Conservation (phyloP, 2,329 filamentous ascomycete genomes). For the Aspergillus pseudonomiae region DNA sequence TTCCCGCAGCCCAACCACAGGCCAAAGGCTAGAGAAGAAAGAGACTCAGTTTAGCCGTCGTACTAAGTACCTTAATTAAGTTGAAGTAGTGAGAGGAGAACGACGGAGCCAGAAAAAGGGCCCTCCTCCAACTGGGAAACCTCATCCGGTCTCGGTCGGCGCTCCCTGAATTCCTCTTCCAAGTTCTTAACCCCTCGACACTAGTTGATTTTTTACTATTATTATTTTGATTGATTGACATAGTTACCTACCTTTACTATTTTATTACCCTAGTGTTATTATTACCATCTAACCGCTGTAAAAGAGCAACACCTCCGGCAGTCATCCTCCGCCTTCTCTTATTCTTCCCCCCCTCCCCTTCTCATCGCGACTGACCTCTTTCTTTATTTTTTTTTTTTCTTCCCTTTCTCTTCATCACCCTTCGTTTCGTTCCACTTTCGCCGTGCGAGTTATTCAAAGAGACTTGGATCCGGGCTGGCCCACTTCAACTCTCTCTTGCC, state of each 20-base stretch:
- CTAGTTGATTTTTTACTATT: constrained; percentile 12
- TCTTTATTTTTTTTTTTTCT: constrained; percentile 19
- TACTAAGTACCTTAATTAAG: constrained; percentile 10
- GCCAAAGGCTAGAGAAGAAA: constrained; percentile 15
- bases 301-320: constrained; percentile 26
- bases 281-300: constrained; percentile 19
- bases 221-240: constrained; percentile 19
- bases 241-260: constrained; percentile 10
- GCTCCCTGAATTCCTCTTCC: constrained; percentile 27
- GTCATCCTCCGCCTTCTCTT: constrained; percentile 30
- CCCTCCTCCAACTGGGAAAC: constrained; percentile 12
- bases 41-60: constrained; percentile 1
- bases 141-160: constrained; percentile 23
- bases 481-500: constrained; percentile 38
- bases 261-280: constrained; percentile 12
- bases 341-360: constrained; percentile 20
- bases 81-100: constrained; percentile 4
- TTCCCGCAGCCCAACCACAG: constrained; percentile 19
- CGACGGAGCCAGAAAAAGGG: constrained; percentile 3
- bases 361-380: constrained; percentile 21
- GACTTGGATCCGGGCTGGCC: constrained; percentile 40
- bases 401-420: constrained; percentile 19
- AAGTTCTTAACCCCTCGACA: constrained; percentile 16
- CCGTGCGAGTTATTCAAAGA: constrained; percentile 38
- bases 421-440: constrained; percentile 34